Conservation (phyloP, 1,284 basidiomycete genomes). For the Abortiporus biennis region DNA sequence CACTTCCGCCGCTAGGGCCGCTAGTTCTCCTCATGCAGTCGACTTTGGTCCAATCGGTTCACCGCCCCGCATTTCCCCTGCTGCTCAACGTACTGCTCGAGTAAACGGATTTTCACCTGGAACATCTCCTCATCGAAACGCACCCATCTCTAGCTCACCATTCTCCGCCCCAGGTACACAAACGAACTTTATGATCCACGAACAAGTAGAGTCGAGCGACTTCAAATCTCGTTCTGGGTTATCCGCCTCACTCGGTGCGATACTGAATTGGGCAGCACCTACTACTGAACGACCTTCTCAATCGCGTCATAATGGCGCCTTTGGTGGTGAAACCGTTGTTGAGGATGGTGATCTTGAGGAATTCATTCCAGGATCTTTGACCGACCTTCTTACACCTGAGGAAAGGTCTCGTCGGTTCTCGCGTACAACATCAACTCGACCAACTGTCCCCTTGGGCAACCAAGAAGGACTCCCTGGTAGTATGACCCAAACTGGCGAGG, state of each 20-base stretch:
- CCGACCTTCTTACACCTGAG: slow-evolving; percentile 82
- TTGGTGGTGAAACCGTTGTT: slow-evolving; percentile 38
- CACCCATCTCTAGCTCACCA: slow-evolving; percentile 48
- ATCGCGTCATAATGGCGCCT: slow-evolving; percentile 11
- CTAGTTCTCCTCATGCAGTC: slow-evolving; percentile 23
- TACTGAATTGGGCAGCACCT: slow-evolving; percentile 27
- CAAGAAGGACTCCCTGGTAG: neutral
- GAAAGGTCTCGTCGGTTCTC: slow-evolving; percentile 77
- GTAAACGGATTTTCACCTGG: slow-evolving; percentile 43
- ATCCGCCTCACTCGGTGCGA: slow-evolving; percentile 42
- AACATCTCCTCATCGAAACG: slow-evolving; percentile 36
- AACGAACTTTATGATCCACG: slow-evolving; percentile 45
- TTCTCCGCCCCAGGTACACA: slow-evolving; percentile 66
- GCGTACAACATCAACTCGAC: slow-evolving; percentile 45
- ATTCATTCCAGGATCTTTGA: slow-evolving; percentile 79
- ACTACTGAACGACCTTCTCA: slow-evolving; percentile 18
- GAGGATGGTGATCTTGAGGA: slow-evolving; percentile 81
- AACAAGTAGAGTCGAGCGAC: slow-evolving; percentile 26
- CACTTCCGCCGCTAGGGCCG: slow-evolving; percentile 40
- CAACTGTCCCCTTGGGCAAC: slow-evolving; percentile 16
- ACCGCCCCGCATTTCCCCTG: slow-evolving; percentile 46
- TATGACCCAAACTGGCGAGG: neutral
- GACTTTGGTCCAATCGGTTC: slow-evolving; percentile 79
- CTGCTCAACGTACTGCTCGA: slow-evolving; percentile 26
- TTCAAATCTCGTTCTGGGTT: slow-evolving; percentile 32